Evolutionary conservation across 2,329 filamentous ascomycete genomes (phyloP).

Genomic region (Trichophyton mentagrophytes): DNA sequence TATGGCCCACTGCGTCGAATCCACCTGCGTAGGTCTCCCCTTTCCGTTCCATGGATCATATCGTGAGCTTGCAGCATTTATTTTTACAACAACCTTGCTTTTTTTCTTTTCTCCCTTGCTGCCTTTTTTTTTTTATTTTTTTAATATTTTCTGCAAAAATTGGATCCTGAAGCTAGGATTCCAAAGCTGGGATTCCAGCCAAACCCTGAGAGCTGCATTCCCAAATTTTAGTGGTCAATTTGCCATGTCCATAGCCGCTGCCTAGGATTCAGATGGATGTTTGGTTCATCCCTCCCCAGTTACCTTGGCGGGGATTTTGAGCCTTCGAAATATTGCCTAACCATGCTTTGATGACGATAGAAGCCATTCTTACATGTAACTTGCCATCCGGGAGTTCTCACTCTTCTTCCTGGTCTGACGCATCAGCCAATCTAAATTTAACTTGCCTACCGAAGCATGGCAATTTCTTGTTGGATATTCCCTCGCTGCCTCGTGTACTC

Average conservation of each 20-base stretch:
- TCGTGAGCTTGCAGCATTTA: not conserved
- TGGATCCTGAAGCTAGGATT: not conserved
- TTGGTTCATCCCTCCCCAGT: not conserved
- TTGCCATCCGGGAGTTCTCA: not conserved
- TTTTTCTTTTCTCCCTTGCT: not conserved
- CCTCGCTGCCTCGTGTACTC: not conserved
- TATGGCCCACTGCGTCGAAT: not conserved
- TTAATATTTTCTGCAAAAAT: not conserved
- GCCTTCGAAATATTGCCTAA: not conserved
- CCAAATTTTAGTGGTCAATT: conserved; percentile 1
- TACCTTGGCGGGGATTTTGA: not conserved
- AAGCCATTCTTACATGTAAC: not conserved
- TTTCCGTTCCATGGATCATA: conserved; percentile 1
- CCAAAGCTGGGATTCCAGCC: not conserved
- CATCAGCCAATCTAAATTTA: conserved; percentile 4
- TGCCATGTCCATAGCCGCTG: conserved; percentile 3
- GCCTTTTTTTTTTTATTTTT: not conserved
- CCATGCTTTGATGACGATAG: not conserved
- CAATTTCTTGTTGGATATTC: not conserved
- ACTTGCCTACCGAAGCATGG: not conserved
- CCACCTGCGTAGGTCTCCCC: not conserved
- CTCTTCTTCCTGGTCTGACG: not conserved
- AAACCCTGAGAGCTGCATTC: not conserved
- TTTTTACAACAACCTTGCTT: not conserved
- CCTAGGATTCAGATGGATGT: not conserved